Evolutionary conservation across 306 rosid species (phyloP).

Genomic region (Vigna mungo): DNA sequence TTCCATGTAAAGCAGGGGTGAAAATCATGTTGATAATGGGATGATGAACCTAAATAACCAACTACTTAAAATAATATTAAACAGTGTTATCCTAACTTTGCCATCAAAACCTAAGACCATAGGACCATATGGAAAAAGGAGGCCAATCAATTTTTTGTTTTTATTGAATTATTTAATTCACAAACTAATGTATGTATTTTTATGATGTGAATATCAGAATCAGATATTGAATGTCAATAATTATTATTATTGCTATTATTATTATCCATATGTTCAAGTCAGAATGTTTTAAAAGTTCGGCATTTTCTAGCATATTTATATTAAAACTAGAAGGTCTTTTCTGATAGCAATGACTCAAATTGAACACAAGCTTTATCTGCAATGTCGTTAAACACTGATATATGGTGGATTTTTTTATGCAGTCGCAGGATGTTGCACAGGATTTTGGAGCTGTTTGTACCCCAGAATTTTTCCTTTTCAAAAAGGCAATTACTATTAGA

Average conservation of each 20-base stretch:
- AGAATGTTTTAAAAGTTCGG: neutral
- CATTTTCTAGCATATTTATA: constrained; percentile 19
- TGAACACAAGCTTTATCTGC: constrained; percentile 1
- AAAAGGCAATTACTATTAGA: constrained; percentile 63
- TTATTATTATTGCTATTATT: neutral
- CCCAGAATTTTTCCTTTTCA: constrained; percentile 85
- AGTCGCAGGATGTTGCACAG: constrained; percentile 86
- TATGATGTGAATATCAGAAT: neutral
- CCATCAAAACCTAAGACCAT: constrained; percentile 1
- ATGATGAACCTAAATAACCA: constrained; percentile 9
- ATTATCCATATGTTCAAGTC: neutral
- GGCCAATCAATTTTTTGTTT: neutral
- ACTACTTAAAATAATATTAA: constrained; percentile 17
- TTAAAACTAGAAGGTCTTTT: constrained; percentile 18
- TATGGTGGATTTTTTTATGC: constrained; percentile 44
- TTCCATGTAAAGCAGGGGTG: constrained; percentile 25
- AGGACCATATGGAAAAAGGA: neutral
- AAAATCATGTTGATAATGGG: constrained; percentile 24
- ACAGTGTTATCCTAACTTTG: neutral
- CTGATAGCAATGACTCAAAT: constrained; percentile 31
- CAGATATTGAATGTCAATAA: constrained; percentile 4
- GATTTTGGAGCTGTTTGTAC: constrained; percentile 95
- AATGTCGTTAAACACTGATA: constrained; percentile 36
- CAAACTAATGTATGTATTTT: neutral
- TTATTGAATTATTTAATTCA: neutral